phyloP scores from a whole-genome alignment of 2,329 filamentous ascomycete genomes.

The Plectosphaerella sp. region DNA sequence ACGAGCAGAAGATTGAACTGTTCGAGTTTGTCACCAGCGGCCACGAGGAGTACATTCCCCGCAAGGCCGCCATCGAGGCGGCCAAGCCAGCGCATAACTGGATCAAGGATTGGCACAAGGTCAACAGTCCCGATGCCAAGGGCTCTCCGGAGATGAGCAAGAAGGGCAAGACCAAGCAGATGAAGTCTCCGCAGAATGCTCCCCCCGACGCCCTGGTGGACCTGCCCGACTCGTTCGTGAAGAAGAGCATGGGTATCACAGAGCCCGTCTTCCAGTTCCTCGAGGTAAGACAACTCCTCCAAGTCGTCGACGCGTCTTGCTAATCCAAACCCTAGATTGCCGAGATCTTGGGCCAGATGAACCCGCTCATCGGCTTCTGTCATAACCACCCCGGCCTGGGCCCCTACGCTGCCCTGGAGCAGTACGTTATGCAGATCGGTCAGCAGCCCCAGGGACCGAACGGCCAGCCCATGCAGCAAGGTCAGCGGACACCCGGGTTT shows the following conservation, averaged over 20 bases:
- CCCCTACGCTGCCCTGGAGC: constrained; percentile 55
- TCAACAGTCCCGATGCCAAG: constrained; percentile 54
- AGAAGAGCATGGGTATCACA: constrained; percentile 53
- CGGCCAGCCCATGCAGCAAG: constrained; percentile 43
- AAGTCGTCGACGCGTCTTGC: constrained; percentile 6
- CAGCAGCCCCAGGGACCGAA: constrained; percentile 33
- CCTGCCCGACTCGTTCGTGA: constrained; percentile 55
- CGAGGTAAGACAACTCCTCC: constrained; percentile 40
- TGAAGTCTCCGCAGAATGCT: constrained; percentile 55
- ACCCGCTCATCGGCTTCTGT: constrained; percentile 55
- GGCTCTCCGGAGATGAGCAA: constrained; percentile 64
- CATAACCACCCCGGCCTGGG: constrained; percentile 49
- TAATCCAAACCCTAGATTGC: constrained; percentile 44
- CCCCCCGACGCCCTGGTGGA: constrained; percentile 54
- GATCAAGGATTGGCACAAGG: constrained; percentile 60
- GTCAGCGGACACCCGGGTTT: constrained; percentile 50
- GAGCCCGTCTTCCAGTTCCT: constrained; percentile 60
- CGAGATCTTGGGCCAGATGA: constrained; percentile 65
- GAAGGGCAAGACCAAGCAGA: constrained; percentile 53
- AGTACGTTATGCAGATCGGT: constrained; percentile 52
- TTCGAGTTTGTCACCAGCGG: constrained; percentile 74
- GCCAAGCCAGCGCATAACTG: constrained; percentile 59
- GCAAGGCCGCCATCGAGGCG: constrained; percentile 57
- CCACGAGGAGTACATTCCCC: constrained; percentile 81
- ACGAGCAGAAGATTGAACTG: constrained; percentile 74